Percentiles rank a stretch among this genome's conserved stretches.
phyloP scores from a whole-genome alignment of 2,329 filamentous ascomycete species.

The Aschersonia sp. region DNA sequence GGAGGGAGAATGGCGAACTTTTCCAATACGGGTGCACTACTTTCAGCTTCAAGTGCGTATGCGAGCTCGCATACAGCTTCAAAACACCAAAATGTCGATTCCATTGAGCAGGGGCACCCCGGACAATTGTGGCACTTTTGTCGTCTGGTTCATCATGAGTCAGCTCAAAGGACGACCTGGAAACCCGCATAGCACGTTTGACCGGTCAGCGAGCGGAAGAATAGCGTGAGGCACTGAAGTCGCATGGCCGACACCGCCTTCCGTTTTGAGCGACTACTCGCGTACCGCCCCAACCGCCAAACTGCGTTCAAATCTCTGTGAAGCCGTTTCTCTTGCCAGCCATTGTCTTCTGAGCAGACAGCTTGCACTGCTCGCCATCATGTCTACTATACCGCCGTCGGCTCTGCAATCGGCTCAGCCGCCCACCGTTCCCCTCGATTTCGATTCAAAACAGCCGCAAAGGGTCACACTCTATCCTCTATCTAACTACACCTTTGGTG shows the following conservation, averaged over 20 bases:
- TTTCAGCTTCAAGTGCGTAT: too few relatives aligned
- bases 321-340: background rate
- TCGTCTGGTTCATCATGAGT: too few relatives aligned
- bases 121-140: too few relatives aligned
- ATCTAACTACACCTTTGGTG: conserved; percentile 97
- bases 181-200: background rate
- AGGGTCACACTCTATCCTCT: conserved; percentile 88
- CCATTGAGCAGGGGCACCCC: too few relatives aligned
- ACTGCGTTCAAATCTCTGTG: background rate
- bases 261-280: background rate
- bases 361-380: conserved; percentile 18
- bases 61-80: too few relatives aligned
- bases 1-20: too few relatives aligned
- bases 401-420: conserved; percentile 65
- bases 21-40: too few relatives aligned
- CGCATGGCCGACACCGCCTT: background rate
- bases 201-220: background rate
- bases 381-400: conserved; percentile 74
- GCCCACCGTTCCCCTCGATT: conserved; percentile 66
- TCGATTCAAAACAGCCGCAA: conserved; percentile 78
- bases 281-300: too few relatives aligned
- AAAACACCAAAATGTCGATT: too few relatives aligned
- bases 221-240: background rate
- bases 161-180: background rate
- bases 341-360: background rate